phyloP scores from a whole-genome alignment of 371 early-diverging fungal species.

The Amoeboaphelidium protococcarum region DNA sequence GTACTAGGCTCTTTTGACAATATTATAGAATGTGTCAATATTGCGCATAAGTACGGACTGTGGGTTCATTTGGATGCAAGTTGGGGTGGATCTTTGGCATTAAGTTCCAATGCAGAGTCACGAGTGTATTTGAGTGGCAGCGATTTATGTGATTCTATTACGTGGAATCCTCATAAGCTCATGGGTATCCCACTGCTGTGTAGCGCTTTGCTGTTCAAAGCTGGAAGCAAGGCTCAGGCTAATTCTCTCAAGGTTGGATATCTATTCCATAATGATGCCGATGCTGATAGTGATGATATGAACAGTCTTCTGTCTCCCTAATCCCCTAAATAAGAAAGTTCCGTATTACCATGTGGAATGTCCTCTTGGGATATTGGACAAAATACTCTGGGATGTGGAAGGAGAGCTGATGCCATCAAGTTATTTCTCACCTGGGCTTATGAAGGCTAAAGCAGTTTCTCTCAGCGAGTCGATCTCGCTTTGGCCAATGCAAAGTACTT shows the following conservation, averaged over 20 bases:
- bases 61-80: slow-evolving; percentile 69
- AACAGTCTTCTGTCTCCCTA: neutral
- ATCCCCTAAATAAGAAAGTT: too few relatives aligned
- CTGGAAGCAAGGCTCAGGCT: slow-evolving; percentile 21
- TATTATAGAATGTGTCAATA: slow-evolving; percentile 21
- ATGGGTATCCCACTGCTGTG: slow-evolving; percentile 59
- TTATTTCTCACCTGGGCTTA: slow-evolving; percentile 56
- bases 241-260: slow-evolving; percentile 38
- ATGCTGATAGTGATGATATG: slow-evolving; percentile 11
- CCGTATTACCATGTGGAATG: slow-evolving; percentile 2
- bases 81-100: slow-evolving; percentile 51
- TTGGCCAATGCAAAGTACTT: slow-evolving; percentile 15
- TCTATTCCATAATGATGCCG: slow-evolving; percentile 27
- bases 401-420: slow-evolving; percentile 55
- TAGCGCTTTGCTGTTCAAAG: slow-evolving; percentile 35
- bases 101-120: slow-evolving; percentile 13
- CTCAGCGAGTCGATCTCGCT: slow-evolving; percentile 20
- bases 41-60: slow-evolving; percentile 30
- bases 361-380: slow-evolving; percentile 32
- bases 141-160: slow-evolving; percentile 31
- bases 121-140: neutral
- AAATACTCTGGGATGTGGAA: slow-evolving; percentile 57
- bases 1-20: slow-evolving; percentile 65
- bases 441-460: slow-evolving; percentile 28
- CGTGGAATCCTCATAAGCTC: slow-evolving; percentile 62